Base-by-base conservation (phyloP, 257 asterid species). In the Sherardia arvensis region DNA sequence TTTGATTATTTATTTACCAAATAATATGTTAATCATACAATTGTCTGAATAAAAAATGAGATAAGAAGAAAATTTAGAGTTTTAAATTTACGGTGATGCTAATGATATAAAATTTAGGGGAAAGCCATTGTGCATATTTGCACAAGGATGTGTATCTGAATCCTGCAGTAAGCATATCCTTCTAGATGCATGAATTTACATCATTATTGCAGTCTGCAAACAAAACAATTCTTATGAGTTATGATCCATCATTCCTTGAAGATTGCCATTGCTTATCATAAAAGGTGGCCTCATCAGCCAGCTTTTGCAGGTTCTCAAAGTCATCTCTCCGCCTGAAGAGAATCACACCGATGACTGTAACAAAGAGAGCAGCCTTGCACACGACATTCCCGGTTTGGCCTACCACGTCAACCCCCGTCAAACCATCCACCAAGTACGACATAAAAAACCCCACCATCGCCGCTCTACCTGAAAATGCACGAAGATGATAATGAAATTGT, bases 401-500 rank as follows among this genome's bases (percentile, higher is more conserved):
- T 10, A 87, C 87, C 26, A 85, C 62, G 18, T 77, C 78, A 1
- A 87, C 83, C 67, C 84, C 86, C 7, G 94, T 81, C 70, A 87
- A 51, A 68, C 64, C 84, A 72, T 87, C 94, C 65, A 83, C 87
- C 30, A 66, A 0, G 67, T 81, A 85, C 5, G 87, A 79, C 83
- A 71, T 77, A 67, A 85, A 87, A 61, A 87, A 85, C 53, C 95
- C 95, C 47, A 83, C 73, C 94, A 85, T 85, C 25, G 89, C 94
- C 21, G 87, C 94, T 78, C 91, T 70, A 38, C 94, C 94, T 87
- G 73, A 53, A 69, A 9, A 2, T 17, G 51, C 51, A 17, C 51
- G 51, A 43, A 6, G 3, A 30, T 2, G 34, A 30, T 30, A 3
- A 30, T 38, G 15, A 38, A 38, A 38, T 38, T 15, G 47, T 17